These are phyloP conservation scores for Emergomyces orientalis DNA, from an alignment of 2,329 filamentous ascomycete genomes.

Conservation along the genomic window DNA sequence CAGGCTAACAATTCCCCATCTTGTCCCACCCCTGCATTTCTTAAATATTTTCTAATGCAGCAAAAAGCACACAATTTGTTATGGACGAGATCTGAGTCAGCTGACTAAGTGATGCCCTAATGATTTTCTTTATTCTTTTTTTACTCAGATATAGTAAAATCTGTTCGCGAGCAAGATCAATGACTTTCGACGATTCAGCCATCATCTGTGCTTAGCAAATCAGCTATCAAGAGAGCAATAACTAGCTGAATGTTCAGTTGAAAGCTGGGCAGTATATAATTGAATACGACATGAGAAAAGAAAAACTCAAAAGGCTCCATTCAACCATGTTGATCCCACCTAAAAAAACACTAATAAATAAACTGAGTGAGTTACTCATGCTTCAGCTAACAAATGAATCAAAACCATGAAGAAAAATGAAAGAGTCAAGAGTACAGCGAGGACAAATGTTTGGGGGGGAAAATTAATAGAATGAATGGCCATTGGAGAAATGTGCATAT, in stretches of 20 bases:
- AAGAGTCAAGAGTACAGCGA: not conserved
- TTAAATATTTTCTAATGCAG: not conserved
- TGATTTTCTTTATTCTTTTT: not conserved
- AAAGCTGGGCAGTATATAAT: no score
- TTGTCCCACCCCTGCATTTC: not conserved
- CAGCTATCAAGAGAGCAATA: no score
- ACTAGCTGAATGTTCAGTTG: no score
- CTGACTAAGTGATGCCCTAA: not conserved
- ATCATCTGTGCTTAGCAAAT: no score
- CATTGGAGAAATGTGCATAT: no score
- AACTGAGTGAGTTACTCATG: no score
- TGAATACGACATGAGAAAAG: no score
- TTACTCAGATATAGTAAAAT: not conserved
- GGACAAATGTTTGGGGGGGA: not conserved
- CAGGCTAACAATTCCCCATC: not conserved
- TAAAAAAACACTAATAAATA: no score
- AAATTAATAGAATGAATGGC: no score
- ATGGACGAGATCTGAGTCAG: not conserved
- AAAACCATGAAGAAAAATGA: not conserved
- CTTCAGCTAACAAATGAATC: not conserved
- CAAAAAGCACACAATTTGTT: not conserved
- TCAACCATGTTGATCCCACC: no score
- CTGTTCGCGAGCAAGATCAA: not conserved
- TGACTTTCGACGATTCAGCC: not conserved
- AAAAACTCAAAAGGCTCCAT: no score